These are phyloP conservation scores for Raddia distichophylla DNA, from an alignment of 176 grass and related monocot genomes.

Conservation along the genomic window DNA sequence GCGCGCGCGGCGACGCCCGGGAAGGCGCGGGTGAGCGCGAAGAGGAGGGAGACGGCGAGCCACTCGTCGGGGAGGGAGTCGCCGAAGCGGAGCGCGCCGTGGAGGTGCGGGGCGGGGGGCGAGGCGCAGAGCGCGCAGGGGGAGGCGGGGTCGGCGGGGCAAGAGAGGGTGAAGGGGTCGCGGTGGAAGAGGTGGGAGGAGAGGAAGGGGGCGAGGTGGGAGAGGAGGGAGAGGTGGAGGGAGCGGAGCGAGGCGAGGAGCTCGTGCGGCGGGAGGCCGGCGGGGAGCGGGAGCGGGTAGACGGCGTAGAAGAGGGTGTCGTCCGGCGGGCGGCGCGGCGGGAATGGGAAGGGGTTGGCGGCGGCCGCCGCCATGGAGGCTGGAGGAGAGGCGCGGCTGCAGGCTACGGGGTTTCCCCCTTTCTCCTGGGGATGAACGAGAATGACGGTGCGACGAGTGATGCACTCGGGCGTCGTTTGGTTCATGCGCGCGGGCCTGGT, in stretches of 20 bases:
- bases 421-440: too few relatives aligned
- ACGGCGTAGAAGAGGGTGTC: constrained; percentile 92
- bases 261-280: constrained; percentile 23
- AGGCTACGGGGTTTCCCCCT: too few relatives aligned
- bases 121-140: constrained; percentile 67
- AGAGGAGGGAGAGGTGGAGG: constrained; percentile 68
- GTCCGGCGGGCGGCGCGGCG: constrained; percentile 55
- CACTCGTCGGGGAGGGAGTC: constrained; percentile 89
- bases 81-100: constrained; percentile 73
- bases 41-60: constrained; percentile 79
- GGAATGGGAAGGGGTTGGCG: constrained; percentile 59
- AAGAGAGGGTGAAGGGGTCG: constrained; percentile 70
- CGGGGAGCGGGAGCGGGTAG: constrained; percentile 59
- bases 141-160: constrained; percentile 49
- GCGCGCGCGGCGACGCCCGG: constrained; percentile 48
- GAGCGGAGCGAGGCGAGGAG: constrained; percentile 59
- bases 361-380: constrained; percentile 51
- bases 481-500: too few relatives aligned
- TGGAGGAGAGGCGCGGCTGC: not conserved
- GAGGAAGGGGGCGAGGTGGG: constrained; percentile 58
- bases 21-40: constrained; percentile 57
- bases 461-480: too few relatives aligned
- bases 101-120: constrained; percentile 67
- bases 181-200: constrained; percentile 70
- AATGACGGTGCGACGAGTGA: too few relatives aligned